These are phyloP conservation scores for Athelia psychrophila DNA, from an alignment of 1,284 basidiomycete genomes.

Conservation along the genomic window DNA sequence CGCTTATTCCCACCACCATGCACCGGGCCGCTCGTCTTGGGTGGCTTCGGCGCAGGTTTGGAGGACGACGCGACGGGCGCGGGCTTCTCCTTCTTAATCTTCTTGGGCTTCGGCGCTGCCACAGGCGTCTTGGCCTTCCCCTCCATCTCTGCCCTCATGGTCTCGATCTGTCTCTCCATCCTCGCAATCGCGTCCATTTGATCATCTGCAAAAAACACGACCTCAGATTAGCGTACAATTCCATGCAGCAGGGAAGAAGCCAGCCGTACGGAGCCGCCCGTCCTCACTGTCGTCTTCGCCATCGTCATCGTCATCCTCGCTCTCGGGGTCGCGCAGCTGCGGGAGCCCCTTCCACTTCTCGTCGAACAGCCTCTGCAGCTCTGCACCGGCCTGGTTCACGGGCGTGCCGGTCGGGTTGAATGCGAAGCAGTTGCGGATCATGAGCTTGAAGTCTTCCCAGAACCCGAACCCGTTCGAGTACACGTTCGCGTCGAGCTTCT, in stretches of 20 bases:
- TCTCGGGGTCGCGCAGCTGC: constrained; percentile 51
- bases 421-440: constrained; percentile 90
- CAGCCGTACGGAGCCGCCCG: constrained; percentile 53
- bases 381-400: constrained; percentile 81
- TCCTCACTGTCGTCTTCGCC: constrained; percentile 45
- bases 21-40: neutral
- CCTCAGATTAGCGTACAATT: constrained; percentile 2
- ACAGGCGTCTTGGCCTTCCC: constrained; percentile 53
- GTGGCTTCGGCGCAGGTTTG: constrained; percentile 1
- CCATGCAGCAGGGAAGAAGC: neutral
- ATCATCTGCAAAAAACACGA: constrained; percentile 16
- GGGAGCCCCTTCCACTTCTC: constrained; percentile 88
- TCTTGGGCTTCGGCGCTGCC: constrained; percentile 65
- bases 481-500: constrained; percentile 74
- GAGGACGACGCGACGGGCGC: constrained; percentile 29
- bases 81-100: constrained; percentile 62
- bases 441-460: constrained; percentile 88
- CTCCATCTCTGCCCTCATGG: constrained; percentile 62
- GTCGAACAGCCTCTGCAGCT: constrained; percentile 84
- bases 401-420: constrained; percentile 91
- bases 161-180: constrained; percentile 75
- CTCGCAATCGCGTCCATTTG: constrained; percentile 52
- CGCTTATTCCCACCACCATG: neutral
- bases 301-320: constrained; percentile 49
- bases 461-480: constrained; percentile 81